A percentile compares a stretch with the other conserved stretches of the same genome.
phyloP scores from a whole-genome alignment of 352 stramenopile genomes.

The Elongisporangium senticosum region DNA sequence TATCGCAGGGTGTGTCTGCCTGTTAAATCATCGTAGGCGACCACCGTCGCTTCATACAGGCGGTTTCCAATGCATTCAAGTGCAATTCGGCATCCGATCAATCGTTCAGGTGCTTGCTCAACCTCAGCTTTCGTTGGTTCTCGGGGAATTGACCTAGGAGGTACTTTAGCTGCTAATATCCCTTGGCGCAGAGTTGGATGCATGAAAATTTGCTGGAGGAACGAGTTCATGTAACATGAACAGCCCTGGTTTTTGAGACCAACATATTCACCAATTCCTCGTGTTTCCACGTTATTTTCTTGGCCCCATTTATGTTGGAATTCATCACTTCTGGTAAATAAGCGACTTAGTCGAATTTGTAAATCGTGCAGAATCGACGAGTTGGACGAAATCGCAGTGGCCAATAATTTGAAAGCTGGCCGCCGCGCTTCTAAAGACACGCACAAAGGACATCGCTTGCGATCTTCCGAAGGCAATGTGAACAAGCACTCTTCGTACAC shows the following conservation, averaged over 20 bases:
- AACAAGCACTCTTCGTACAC: slow-evolving; percentile 85
- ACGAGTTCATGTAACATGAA: slow-evolving; percentile 99
- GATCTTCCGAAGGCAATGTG: slow-evolving; percentile 62
- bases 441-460: slow-evolving; percentile 61
- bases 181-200: slow-evolving; percentile 74
- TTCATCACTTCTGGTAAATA: slow-evolving; percentile 63
- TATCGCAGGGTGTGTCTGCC: slow-evolving; percentile 79
- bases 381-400: slow-evolving; percentile 69
- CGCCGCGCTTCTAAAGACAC: slow-evolving; percentile 72
- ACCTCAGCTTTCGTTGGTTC: slow-evolving; percentile 88
- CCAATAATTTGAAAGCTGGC: slow-evolving; percentile 76
- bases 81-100: slow-evolving; percentile 82
- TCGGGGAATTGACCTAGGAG: slow-evolving; percentile 35
- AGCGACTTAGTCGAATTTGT: slow-evolving; percentile 36
- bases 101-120: slow-evolving; percentile 67
- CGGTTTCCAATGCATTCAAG: slow-evolving; percentile 91
- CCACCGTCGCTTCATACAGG: slow-evolving; percentile 92
- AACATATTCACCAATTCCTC: slow-evolving; percentile 78
- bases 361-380: slow-evolving; percentile 57
- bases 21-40: slow-evolving; percentile 79
- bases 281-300: slow-evolving; percentile 78
- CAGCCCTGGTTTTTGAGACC: slow-evolving; percentile 98
- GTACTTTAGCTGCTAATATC: slow-evolving; percentile 66
- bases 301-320: slow-evolving; percentile 75
- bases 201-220: slow-evolving; percentile 98